phyloP scores from a whole-genome alignment of 495 filamentous ascomycete species.

The Aspergillus bertholletiae region DNA sequence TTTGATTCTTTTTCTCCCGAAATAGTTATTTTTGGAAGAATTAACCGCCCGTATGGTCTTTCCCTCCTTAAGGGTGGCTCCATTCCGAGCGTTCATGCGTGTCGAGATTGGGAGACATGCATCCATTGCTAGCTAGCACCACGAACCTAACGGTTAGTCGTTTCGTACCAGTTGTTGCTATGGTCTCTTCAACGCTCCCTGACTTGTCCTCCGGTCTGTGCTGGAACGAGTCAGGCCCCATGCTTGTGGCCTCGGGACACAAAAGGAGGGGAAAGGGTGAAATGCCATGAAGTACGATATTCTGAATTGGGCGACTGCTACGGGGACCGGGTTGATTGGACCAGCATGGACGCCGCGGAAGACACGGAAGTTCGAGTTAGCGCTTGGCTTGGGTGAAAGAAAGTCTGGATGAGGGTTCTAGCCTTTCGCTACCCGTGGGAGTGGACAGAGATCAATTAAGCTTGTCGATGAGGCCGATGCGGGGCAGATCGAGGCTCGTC shows the following conservation, averaged over 20 bases:
- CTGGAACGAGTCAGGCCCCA: not conserved
- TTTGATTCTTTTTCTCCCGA: not conserved
- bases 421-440: not conserved
- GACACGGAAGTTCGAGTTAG: not conserved
- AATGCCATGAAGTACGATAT: not conserved
- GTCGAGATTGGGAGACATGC: constrained; percentile 6
- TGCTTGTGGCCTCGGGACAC: not conserved
- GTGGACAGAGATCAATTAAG: constrained; percentile 16
- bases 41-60: no score
- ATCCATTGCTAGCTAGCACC: constrained; percentile 4
- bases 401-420: not conserved
- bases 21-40: not conserved
- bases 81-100: constrained; percentile 5
- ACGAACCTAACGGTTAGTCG: constrained; percentile 13
- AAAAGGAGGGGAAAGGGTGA: not conserved
- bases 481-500: constrained; percentile 23
- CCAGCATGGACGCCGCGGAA: not conserved
- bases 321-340: constrained; percentile 3
- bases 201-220: not conserved
- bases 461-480: constrained; percentile 20
- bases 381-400: not conserved
- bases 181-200: not conserved
- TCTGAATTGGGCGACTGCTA: constrained; percentile 1
- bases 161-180: constrained; percentile 1
- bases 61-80: no score